phyloP scores from a whole-genome alignment of 306 rosid genomes.

The Oemleria cerasiformis region DNA sequence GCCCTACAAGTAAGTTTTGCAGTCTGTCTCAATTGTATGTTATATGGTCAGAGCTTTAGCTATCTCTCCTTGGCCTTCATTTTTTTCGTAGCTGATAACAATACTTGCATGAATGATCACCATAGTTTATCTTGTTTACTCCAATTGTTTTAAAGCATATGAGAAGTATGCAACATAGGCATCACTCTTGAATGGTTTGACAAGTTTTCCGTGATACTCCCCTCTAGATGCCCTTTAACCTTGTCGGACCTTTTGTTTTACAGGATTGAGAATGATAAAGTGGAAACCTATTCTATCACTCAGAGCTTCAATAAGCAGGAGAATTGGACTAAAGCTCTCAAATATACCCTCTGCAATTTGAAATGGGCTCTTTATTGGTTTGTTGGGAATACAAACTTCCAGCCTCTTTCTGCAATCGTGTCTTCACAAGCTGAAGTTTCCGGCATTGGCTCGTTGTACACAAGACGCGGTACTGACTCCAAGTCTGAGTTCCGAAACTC shows the following conservation, averaged over 20 bases:
- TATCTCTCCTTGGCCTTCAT: not conserved
- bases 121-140: not conserved
- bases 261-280: constrained; percentile 91
- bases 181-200: not conserved
- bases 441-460: constrained; percentile 48
- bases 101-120: not conserved
- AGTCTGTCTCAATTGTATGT: not conserved
- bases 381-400: constrained; percentile 89
- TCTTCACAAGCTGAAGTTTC: constrained; percentile 72
- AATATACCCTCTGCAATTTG: constrained; percentile 92
- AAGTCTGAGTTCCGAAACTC: constrained; percentile 46
- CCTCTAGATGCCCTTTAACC: not conserved
- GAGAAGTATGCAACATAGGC: not conserved
- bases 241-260: constrained; percentile 8
- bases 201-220: not conserved
- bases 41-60: not conserved
- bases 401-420: constrained; percentile 70
- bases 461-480: constrained; percentile 45
- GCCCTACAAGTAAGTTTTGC: constrained; percentile 82
- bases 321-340: constrained; percentile 96
- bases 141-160: not conserved
- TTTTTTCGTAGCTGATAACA: not conserved
- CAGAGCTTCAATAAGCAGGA: constrained; percentile 97
- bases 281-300: constrained; percentile 84
- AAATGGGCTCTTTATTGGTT: constrained; percentile 99